Percentiles rank a stretch among this genome's conserved stretches.
phyloP scores from a whole-genome alignment of 2,329 filamentous ascomycete species.

The Alternaria dauci region DNA sequence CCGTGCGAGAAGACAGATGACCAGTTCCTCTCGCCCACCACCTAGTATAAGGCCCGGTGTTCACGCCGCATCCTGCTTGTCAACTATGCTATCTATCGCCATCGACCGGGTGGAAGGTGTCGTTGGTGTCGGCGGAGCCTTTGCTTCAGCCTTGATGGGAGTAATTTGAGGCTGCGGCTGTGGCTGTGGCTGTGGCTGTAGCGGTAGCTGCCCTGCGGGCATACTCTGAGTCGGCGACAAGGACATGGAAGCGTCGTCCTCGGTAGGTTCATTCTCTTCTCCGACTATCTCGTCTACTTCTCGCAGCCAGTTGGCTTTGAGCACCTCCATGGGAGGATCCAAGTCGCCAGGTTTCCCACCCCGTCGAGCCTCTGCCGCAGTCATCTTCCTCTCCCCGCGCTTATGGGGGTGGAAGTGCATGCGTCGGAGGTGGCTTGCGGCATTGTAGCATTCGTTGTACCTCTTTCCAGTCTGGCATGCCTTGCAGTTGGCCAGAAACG shows the following conservation, averaged over 20 bases:
- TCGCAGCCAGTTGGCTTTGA: slow-evolving; percentile 66
- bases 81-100: slow-evolving; percentile 52
- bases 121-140: slow-evolving; percentile 48
- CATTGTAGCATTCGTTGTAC: slow-evolving; percentile 94
- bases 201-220: slow-evolving; percentile 1
- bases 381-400: slow-evolving; percentile 61
- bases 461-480: slow-evolving; percentile 77
- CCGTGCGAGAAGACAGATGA: not conserved
- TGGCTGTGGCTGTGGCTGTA: slow-evolving; percentile 3
- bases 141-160: slow-evolving; percentile 36
- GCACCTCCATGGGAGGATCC: slow-evolving; percentile 67
- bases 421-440: slow-evolving; percentile 85
- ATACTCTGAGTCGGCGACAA: slow-evolving; percentile 28
- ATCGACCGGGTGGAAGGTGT: slow-evolving; percentile 50
- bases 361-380: slow-evolving; percentile 66
- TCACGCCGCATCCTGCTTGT: slow-evolving; percentile 49
- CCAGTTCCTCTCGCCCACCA: not conserved
- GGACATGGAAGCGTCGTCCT: slow-evolving; percentile 31
- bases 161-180: slow-evolving; percentile 24
- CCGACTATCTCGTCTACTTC: slow-evolving; percentile 60
- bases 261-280: slow-evolving; percentile 35
- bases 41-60: slow-evolving; percentile 4
- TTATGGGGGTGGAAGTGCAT: slow-evolving; percentile 83
- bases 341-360: slow-evolving; percentile 65
- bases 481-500: slow-evolving; percentile 82